Conservation (phyloP, 148 eudicot genomes). For the Talinum fruticosum region DNA sequence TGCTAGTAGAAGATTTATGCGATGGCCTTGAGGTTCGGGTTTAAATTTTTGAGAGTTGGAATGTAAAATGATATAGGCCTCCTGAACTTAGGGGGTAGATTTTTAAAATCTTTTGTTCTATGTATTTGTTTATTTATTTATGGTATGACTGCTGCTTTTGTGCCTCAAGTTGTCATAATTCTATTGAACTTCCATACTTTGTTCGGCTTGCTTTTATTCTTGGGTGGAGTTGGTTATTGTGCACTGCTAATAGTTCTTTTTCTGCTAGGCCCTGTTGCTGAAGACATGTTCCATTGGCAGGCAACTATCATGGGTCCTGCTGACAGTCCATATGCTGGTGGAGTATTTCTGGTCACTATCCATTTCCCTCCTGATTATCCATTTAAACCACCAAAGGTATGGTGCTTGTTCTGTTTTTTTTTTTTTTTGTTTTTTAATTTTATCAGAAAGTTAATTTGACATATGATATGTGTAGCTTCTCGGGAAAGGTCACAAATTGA, state of each 20-base stretch:
- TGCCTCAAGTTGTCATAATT: not conserved
- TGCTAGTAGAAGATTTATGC: too few species aligned
- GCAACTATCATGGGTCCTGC: conserved; percentile 68
- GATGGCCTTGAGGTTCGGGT: too few species aligned
- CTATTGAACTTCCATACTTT: not conserved
- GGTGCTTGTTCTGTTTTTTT: not conserved
- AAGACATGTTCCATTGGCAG: conserved; percentile 71
- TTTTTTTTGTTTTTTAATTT: not conserved
- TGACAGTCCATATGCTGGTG: conserved; percentile 70
- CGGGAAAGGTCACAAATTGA: not conserved
- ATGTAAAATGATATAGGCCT: too few species aligned
- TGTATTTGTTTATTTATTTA: too few species aligned
- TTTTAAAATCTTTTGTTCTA: too few species aligned
- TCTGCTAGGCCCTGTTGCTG: conserved; percentile 46
- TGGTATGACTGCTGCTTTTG: not conserved
- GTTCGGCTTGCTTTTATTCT: conserved; percentile 1
- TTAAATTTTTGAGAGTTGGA: too few species aligned
- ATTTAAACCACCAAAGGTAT: conserved; percentile 71
- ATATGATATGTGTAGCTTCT: conserved; percentile 2
- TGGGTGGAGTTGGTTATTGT: not conserved
- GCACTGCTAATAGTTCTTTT: not conserved
- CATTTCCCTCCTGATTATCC: conserved; percentile 70
- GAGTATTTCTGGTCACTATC: conserved; percentile 57
- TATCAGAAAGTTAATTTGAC: not conserved
- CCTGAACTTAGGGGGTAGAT: too few species aligned